phyloP scores from a whole-genome alignment of 768 basidiomycete species.

The Mycena galopus region DNA sequence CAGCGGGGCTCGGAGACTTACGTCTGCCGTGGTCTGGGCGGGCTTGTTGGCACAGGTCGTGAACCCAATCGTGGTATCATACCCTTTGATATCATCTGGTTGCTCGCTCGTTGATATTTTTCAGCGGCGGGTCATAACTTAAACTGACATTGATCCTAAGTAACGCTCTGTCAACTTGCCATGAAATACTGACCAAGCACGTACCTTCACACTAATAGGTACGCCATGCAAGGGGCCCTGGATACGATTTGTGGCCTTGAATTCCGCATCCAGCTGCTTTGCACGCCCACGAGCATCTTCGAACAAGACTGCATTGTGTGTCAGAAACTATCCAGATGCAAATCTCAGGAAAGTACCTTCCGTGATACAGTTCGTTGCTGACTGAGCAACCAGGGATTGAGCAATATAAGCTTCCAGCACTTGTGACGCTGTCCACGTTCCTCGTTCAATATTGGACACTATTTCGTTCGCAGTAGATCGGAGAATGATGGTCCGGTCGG shows the following conservation, averaged over 20 bases:
- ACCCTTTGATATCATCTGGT: slow-evolving; percentile 61
- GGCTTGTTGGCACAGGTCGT: slow-evolving; percentile 64
- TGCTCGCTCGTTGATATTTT: slow-evolving; percentile 10
- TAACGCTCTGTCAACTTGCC: not conserved
- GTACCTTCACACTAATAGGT: slow-evolving; percentile 69
- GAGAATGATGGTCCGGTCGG: slow-evolving; percentile 29
- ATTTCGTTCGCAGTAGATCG: slow-evolving; percentile 53
- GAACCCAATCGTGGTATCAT: slow-evolving; percentile 67
- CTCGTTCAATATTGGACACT: slow-evolving; percentile 52
- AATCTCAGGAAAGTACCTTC: slow-evolving; percentile 55
- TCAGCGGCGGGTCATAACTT: no score
- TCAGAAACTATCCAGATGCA: not conserved
- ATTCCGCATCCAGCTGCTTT: slow-evolving; percentile 60
- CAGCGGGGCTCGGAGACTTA: slow-evolving; percentile 40
- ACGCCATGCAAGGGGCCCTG: slow-evolving; percentile 71
- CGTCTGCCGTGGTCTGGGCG: slow-evolving; percentile 57
- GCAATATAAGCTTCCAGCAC: slow-evolving; percentile 60
- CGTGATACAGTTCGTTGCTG: slow-evolving; percentile 66
- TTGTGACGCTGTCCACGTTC: slow-evolving; percentile 60
- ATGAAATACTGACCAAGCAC: slow-evolving; percentile 38
- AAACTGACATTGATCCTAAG: slow-evolving; percentile 34
- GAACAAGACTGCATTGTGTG: slow-evolving; percentile 60
- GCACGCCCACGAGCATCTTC: slow-evolving; percentile 60
- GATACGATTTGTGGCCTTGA: slow-evolving; percentile 52
- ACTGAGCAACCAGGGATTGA: slow-evolving; percentile 59